Evolutionary conservation across 108 stramenopile species (phyloP).

Genomic region (Asterionellopsis glacialis): DNA sequence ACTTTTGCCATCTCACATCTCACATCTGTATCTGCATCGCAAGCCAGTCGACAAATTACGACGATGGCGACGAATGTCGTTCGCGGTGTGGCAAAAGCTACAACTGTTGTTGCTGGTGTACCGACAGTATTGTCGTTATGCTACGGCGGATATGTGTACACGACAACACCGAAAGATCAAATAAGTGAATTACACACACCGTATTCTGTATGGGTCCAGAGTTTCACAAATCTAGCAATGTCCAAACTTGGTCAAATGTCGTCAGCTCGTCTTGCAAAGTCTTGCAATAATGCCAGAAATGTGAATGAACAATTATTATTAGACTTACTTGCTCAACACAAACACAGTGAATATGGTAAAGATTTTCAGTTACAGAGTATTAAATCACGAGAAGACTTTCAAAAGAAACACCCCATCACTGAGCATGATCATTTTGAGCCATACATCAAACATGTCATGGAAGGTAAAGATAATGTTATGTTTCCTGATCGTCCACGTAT

Average conservation of each 20-base stretch:
- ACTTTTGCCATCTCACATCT: too few relatives aligned
- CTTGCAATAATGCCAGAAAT: constrained; percentile 2
- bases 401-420: constrained; percentile 6
- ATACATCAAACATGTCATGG: background rate
- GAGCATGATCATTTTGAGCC: constrained; percentile 1
- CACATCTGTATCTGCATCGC: too few relatives aligned
- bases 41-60: too few relatives aligned
- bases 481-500: constrained; percentile 7
- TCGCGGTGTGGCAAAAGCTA: background rate
- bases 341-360: constrained; percentile 4
- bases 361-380: background rate
- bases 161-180: constrained; percentile 8
- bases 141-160: background rate
- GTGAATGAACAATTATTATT: constrained; percentile 13
- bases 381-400: constrained; percentile 3
- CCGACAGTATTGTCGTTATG: background rate
- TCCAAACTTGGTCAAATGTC: background rate
- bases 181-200: constrained; percentile 1
- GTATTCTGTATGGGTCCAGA: background rate
- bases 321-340: background rate
- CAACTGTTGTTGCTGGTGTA: background rate
- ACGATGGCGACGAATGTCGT: background rate
- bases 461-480: constrained; percentile 8
- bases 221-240: constrained; percentile 2
- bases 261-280: background rate